Evolutionary conservation across 1,139 yeast genomes (phyloP), one percentile per base, ranked within the genome.

Genomic region (Candida tetrigidarum): DNA sequence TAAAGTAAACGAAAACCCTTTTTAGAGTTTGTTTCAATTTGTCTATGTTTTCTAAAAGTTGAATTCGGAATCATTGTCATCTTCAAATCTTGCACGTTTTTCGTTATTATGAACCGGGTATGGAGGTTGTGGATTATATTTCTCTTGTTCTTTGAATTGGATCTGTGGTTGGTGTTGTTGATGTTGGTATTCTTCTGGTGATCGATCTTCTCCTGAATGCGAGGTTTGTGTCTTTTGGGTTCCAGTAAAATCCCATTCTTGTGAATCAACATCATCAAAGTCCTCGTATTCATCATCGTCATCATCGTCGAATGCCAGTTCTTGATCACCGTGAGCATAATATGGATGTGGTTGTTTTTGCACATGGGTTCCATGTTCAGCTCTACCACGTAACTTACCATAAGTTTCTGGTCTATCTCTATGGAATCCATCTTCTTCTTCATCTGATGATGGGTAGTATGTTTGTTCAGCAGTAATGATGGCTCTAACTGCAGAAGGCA

Each of bases 391-490:
- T 29, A 50, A 38, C 25, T 43, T 39, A 4, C 37, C 44, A 37
- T 43, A 51, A 14, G 54, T 51, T 35, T 51, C 52, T 35, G 54
- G 52, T 37, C 42, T 44, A 29, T 51, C 54, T 45, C 54, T 45
- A 32, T 51, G 54, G 45, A 51, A 51, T 23, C 53, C 54, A 12
- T 52, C 54, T 18, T 57, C 59, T 40, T 50, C 58, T 39, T 57
- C 62, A 29, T 54, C 56, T 19, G 55, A 60, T 12, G 66, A 56
- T 28, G 56, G 57, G 28, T 53, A 50, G 30, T 50, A 58, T 3
- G 69, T 60, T 51, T 70, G 76, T 50, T 71, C 73, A 2, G 77
- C 77, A 2, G 77, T 71, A 39, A 71, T 60, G 50, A 72, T 71
- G 11, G 64, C 57, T 51, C 75, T 59, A 35, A 72, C 73, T 45